phyloP scores from a whole-genome alignment of 805 yeast species.

The Priceomyces carsonii region DNA sequence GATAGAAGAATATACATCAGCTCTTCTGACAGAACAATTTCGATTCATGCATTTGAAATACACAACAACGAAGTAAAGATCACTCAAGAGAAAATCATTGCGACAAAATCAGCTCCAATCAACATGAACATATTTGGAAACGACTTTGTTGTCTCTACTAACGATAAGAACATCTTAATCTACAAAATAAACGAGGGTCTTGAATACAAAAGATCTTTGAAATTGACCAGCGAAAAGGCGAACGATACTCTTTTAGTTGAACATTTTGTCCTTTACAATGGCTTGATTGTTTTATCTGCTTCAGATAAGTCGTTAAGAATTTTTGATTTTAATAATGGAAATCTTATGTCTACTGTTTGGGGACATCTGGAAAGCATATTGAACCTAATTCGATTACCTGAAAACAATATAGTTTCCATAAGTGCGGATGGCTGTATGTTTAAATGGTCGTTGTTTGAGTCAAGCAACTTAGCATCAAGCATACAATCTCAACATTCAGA shows the following conservation, averaged over 20 bases:
- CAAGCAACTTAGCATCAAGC: conserved; percentile 4
- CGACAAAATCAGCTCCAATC: conserved; percentile 53
- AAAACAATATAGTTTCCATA: conserved; percentile 38
- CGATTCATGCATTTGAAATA: conserved; percentile 47
- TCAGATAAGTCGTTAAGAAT: conserved; percentile 59
- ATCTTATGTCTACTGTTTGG: conserved; percentile 53
- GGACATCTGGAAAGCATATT: conserved; percentile 51
- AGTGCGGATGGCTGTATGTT: conserved; percentile 59
- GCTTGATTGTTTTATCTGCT: conserved; percentile 42
- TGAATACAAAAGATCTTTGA: conserved; percentile 40
- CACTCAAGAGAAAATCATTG: conserved; percentile 45
- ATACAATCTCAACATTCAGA: neutral
- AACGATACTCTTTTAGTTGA: conserved; percentile 49
- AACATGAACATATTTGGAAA: conserved; percentile 34
- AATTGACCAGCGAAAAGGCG: conserved; percentile 37
- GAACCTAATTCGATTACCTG: conserved; percentile 31
- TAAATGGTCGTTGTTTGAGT: conserved; percentile 38
- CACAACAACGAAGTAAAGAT: conserved; percentile 18
- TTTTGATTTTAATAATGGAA: conserved; percentile 48
- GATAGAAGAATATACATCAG: conserved; percentile 46
- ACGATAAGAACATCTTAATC: conserved; percentile 48
- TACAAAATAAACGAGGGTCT: conserved; percentile 32
- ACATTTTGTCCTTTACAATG: conserved; percentile 33
- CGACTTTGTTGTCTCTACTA: conserved; percentile 52
- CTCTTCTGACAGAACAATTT: conserved; percentile 62